A percentile compares a stretch with the other conserved stretches of the same genome.
phyloP scores from a whole-genome alignment of 208 protist species.

The Trypanosoma mega region DNA sequence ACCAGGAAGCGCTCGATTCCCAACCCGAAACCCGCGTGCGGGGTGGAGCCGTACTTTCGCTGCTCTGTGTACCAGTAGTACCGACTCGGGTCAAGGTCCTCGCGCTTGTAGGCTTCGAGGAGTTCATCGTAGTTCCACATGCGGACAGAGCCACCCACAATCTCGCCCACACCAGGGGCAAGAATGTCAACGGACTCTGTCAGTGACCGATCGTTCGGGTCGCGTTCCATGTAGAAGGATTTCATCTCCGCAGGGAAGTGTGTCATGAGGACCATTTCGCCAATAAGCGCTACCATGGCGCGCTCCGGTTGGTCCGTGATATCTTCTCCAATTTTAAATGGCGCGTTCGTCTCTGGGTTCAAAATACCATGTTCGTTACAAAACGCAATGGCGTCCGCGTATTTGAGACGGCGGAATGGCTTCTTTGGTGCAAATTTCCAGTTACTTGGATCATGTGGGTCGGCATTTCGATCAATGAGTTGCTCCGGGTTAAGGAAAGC shows the following conservation, averaged over 20 bases:
- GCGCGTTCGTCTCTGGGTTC: slow-evolving; percentile 88
- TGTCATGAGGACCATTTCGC: slow-evolving; percentile 96
- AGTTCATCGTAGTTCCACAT: slow-evolving; percentile 94
- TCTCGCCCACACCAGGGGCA: slow-evolving; percentile 98
- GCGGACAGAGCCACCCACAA: slow-evolving; percentile 99
- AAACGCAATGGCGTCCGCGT: slow-evolving; percentile 96
- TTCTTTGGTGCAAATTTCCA: slow-evolving; percentile 91
- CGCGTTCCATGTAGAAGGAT: slow-evolving; percentile 98
- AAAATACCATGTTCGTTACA: slow-evolving; percentile 94
- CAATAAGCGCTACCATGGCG: slow-evolving; percentile 97
- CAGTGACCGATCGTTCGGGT: slow-evolving; percentile 71
- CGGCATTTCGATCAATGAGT: slow-evolving; percentile 57
- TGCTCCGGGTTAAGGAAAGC: slow-evolving; percentile 91
- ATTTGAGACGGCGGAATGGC: slow-evolving; percentile 96
- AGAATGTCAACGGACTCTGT: slow-evolving; percentile 96
- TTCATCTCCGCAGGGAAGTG: slow-evolving; percentile 98
- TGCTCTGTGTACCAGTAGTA: slow-evolving; percentile 99
- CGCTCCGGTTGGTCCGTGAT: slow-evolving; percentile 98
- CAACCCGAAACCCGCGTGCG: slow-evolving; percentile 98
- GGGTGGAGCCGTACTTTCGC: slow-evolving; percentile 96
- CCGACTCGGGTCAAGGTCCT: slow-evolving; percentile 91
- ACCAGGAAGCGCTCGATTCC: slow-evolving; percentile 97
- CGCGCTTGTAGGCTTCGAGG: slow-evolving; percentile 90
- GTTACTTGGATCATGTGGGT: slow-evolving; percentile 63
- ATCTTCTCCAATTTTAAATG: slow-evolving; percentile 96